Evolutionary conservation across 1,284 basidiomycete species (phyloP).

Genomic region (Clitocybe nebularis): DNA sequence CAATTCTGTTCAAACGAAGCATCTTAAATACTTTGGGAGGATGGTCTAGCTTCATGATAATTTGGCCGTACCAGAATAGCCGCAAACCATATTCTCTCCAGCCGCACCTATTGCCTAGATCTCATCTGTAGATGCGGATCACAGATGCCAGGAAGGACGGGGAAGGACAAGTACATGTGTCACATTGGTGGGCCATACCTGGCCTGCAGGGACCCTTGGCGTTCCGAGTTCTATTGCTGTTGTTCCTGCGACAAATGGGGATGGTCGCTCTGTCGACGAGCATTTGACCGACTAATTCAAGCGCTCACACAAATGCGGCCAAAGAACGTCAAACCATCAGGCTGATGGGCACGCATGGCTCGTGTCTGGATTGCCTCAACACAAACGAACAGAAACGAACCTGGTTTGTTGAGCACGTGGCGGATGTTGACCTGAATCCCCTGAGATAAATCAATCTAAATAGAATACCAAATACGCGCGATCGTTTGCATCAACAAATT

Average conservation of each 20-base stretch:
- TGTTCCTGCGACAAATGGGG: neutral
- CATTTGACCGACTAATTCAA: neutral
- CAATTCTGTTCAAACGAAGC: neutral
- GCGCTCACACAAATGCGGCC: neutral
- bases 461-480: too few species aligned
- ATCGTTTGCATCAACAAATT: too few species aligned
- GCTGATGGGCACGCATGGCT: too few species aligned
- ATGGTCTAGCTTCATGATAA: constrained; percentile 1
- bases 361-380: too few species aligned
- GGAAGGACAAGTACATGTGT: neutral
- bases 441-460: too few species aligned
- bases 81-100: neutral
- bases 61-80: neutral
- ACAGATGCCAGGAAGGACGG: too few species aligned
- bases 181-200: neutral
- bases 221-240: neutral
- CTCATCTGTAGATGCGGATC: constrained; percentile 1
- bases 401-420: too few species aligned
- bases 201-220: neutral
- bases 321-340: neutral
- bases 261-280: neutral
- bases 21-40: constrained; percentile 1
- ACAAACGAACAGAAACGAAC: too few species aligned
- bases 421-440: too few species aligned
- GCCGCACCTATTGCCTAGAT: neutral